phyloP scores from a whole-genome alignment of 164 flowering plant genomes.

The Litsea cubeba region DNA sequence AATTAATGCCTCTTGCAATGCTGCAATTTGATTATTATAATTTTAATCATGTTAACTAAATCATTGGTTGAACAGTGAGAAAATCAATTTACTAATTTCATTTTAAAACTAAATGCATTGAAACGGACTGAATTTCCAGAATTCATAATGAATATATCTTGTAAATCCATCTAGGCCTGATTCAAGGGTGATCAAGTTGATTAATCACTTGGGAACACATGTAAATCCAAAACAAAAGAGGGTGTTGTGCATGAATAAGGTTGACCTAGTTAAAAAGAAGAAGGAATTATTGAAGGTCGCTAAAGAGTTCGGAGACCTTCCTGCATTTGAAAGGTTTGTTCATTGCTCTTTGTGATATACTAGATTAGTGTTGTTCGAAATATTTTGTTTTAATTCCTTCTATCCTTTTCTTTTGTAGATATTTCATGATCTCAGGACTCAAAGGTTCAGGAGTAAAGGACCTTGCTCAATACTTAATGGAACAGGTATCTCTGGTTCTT shows the following conservation, averaged over 20 bases:
- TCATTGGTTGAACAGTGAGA: too few relatives aligned
- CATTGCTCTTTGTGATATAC: neutral
- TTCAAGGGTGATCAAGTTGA: slow-evolving; percentile 67
- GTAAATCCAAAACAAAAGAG: slow-evolving; percentile 70
- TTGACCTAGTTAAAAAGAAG: slow-evolving; percentile 82
- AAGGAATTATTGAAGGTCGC: slow-evolving; percentile 78
- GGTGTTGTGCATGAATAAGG: slow-evolving; percentile 85
- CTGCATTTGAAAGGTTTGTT: slow-evolving; percentile 76
- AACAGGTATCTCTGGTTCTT: slow-evolving; percentile 52
- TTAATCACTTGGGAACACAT: slow-evolving; percentile 63
- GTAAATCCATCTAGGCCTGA: slow-evolving; percentile 55
- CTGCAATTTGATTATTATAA: neutral
- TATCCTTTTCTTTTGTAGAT: slow-evolving; percentile 31
- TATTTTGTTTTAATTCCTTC: neutral
- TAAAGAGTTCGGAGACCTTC: slow-evolving; percentile 75
- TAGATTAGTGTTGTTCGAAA: neutral
- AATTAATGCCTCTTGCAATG: neutral
- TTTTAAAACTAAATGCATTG: too few relatives aligned
- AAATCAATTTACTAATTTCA: neutral
- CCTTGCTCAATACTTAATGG: slow-evolving; percentile 69
- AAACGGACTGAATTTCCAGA: neutral
- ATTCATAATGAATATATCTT: neutral
- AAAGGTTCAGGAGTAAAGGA: slow-evolving; percentile 93
- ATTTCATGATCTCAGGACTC: slow-evolving; percentile 88
- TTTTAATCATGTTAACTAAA: neutral